These are phyloP conservation scores for Nakazawaea anatomiae DNA, from an alignment of 805 yeast species.

Conservation along the genomic window DNA sequence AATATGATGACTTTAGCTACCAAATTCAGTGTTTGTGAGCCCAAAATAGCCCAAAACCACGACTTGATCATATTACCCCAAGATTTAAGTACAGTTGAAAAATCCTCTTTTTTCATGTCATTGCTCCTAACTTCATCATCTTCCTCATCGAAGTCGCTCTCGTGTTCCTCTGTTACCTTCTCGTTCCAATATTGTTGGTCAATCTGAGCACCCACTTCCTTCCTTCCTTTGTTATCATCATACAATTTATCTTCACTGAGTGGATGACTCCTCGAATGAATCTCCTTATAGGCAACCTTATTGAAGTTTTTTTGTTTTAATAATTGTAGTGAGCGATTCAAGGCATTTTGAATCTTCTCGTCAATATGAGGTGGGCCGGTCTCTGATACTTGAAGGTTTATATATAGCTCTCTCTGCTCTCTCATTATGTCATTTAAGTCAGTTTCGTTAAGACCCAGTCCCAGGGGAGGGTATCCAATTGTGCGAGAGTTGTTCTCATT, in stretches of 20 bases:
- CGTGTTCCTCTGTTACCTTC: slow-evolving; percentile 3
- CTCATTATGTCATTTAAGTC: not conserved
- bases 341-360: not conserved
- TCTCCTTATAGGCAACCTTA: not conserved
- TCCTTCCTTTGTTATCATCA: slow-evolving; percentile 1
- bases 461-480: too few relatives aligned
- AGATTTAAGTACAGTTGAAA: too few relatives aligned
- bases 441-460: too few relatives aligned
- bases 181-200: not conserved
- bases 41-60: not conserved
- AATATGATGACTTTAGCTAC: not conserved
- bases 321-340: not conserved
- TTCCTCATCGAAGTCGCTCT: slow-evolving; percentile 3
- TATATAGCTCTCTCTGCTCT: not conserved
- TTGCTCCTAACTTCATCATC: not conserved
- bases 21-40: not conserved
- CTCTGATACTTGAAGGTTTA: not conserved
- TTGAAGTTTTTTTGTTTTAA: not conserved
- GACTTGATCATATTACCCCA: not conserved
- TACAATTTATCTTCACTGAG: not conserved
- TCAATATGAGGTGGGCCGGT: not conserved
- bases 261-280: not conserved
- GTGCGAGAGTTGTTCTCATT: too few relatives aligned
- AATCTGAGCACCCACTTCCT: too few relatives aligned
- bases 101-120: not conserved